phyloP scores from a whole-genome alignment of 129 eudicot genomes.

The Gnaphalium uliginosum region DNA sequence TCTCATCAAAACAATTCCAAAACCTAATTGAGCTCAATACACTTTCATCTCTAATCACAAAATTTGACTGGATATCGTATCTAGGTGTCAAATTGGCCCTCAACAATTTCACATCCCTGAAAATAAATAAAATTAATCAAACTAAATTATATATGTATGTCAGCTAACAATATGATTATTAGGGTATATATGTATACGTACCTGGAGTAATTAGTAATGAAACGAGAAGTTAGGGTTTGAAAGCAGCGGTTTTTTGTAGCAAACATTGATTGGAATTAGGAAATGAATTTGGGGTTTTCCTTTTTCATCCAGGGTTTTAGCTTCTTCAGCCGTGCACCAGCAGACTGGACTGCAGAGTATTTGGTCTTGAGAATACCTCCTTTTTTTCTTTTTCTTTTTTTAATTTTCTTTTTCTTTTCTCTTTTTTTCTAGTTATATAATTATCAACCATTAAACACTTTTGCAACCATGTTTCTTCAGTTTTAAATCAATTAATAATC shows the following conservation, averaged over 20 bases:
- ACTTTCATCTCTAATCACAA: slow-evolving; percentile 25
- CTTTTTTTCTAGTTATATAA: no score
- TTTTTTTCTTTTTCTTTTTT: no score
- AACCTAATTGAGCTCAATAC: slow-evolving; percentile 22
- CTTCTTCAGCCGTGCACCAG: not conserved
- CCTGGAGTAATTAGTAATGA: not conserved
- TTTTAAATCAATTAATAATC: no score
- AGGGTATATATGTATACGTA: not conserved
- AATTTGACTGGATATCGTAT: slow-evolving; percentile 15
- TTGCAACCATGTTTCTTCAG: no score
- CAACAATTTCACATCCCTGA: slow-evolving; percentile 46
- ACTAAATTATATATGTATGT: not conserved
- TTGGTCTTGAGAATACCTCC: not conserved
- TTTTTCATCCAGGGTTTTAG: not conserved
- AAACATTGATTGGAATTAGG: not conserved
- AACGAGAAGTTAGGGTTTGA: slow-evolving; percentile 5
- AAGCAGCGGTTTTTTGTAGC: slow-evolving; percentile 3
- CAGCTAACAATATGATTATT: not conserved
- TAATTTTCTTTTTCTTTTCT: no score
- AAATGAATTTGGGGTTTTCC: not conserved
- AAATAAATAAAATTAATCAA: slow-evolving; percentile 10
- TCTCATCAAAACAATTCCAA: slow-evolving; percentile 42
- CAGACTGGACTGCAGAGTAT: not conserved
- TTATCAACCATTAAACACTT: no score
- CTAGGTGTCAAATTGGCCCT: slow-evolving; percentile 17